Percentiles rank a stretch among this genome's conserved stretches.
phyloP scores from a whole-genome alignment of 2,329 filamentous ascomycete genomes.

The Penicillium sclerotiorum region DNA sequence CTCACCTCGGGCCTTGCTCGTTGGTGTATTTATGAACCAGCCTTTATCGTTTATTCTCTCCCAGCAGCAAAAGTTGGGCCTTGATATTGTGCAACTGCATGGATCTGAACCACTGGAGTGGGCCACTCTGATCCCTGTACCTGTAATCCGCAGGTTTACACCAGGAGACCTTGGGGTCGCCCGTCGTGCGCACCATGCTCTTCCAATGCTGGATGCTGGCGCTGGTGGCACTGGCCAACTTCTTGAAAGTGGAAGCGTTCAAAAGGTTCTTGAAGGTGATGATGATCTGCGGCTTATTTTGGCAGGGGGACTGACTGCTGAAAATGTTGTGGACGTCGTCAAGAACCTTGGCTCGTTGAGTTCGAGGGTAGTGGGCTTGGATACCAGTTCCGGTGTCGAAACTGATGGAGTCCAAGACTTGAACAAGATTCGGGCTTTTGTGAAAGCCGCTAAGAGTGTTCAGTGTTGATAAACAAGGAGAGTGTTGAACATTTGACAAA shows the following conservation, averaged over 20 bases:
- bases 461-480: no score
- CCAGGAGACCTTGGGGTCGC: conserved; percentile 73
- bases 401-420: conserved; percentile 77
- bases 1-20: conserved; percentile 71
- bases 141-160: conserved; percentile 83
- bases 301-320: conserved; percentile 79
- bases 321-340: conserved; percentile 73
- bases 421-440: conserved; percentile 78
- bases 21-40: conserved; percentile 94
- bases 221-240: conserved; percentile 78
- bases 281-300: conserved; percentile 73
- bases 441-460: conserved; percentile 73
- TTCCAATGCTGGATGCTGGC: conserved; percentile 85
- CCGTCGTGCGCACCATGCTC: conserved; percentile 75
- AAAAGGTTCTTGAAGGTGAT: conserved; percentile 66
- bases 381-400: conserved; percentile 94
- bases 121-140: conserved; percentile 85
- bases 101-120: conserved; percentile 91
- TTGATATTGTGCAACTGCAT: conserved; percentile 92
- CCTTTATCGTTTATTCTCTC: conserved; percentile 78
- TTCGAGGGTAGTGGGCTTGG: conserved; percentile 74
- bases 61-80: conserved; percentile 71
- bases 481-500: conserved; percentile 32
- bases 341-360: conserved; percentile 62
- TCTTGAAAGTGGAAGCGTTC: conserved; percentile 72